Conservation (phyloP, 495 filamentous ascomycete genomes). For the Neohortaea acidophila region DNA sequence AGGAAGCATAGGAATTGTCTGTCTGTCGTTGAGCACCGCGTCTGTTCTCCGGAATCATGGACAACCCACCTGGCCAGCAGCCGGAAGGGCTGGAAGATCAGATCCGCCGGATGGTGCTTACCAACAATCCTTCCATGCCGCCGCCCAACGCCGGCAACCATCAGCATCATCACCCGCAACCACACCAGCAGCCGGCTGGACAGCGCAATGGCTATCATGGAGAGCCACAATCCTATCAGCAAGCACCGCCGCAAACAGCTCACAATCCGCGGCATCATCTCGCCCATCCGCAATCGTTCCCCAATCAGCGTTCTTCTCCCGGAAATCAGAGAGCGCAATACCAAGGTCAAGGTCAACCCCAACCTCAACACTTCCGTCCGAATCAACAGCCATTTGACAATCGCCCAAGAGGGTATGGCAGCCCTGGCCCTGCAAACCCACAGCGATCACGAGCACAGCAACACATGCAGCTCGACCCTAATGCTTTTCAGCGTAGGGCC, state of each 20-base stretch:
- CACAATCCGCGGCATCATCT: no score
- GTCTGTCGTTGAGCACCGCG: no score
- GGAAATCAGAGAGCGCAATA: no score
- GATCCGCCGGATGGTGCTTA: constrained; percentile 32
- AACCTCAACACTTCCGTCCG: background rate
- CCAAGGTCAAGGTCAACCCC: no score
- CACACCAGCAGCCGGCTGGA: background rate
- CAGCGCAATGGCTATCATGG: background rate
- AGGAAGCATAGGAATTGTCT: no score
- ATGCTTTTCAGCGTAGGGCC: constrained; percentile 12
- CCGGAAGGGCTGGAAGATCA: constrained; percentile 25
- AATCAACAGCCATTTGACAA: background rate
- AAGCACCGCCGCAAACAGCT: no score
- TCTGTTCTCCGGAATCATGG: constrained; percentile 1
- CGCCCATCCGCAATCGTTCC: no score
- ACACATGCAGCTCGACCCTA: constrained; percentile 12
- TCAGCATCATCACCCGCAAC: background rate
- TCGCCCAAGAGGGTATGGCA: background rate
- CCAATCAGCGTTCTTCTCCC: no score
- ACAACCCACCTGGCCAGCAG: background rate
- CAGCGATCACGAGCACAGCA: constrained; percentile 1
- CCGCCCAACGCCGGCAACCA: background rate
- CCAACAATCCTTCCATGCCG: constrained; percentile 14
- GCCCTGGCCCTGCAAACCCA: background rate
- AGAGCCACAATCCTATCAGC: background rate